phyloP scores from a whole-genome alignment of 148 eudicot genomes.

The Rheum nobile region DNA sequence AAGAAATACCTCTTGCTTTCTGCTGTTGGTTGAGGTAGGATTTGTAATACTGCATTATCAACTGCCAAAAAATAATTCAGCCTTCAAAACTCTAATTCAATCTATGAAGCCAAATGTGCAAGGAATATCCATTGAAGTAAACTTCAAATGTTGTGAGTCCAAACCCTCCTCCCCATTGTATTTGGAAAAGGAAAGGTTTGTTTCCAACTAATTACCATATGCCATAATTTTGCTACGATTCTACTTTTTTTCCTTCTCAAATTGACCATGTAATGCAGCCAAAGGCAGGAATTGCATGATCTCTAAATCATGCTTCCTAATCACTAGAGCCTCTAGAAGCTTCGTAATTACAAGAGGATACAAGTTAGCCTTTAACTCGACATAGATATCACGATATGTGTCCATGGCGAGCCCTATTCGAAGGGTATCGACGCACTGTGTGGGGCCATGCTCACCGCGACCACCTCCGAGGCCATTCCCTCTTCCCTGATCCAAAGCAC shows the following conservation, averaged over 20 bases:
- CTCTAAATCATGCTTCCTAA: neutral
- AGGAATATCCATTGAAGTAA: neutral
- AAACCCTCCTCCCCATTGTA: neutral
- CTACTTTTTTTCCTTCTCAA: neutral
- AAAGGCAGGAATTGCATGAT: neutral
- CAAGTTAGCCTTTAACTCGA: no score
- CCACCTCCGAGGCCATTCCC: no score
- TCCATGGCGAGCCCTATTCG: no score
- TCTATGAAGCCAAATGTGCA: neutral
- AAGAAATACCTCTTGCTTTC: conserved; percentile 63
- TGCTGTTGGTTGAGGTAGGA: conserved; percentile 80
- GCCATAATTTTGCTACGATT: neutral
- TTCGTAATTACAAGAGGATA: no score
- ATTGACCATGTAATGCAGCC: neutral
- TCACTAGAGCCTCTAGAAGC: no score
- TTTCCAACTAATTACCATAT: neutral
- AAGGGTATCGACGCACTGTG: no score
- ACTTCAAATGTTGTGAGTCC: neutral
- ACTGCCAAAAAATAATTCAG: conserved; percentile 16
- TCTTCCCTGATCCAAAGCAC: no score
- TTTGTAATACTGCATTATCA: conserved; percentile 33
- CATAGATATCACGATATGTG: no score
- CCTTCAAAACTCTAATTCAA: neutral
- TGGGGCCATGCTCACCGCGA: no score
- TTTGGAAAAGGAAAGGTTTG: neutral